Evolutionary conservation across 1,284 basidiomycete species (phyloP).

Genomic region (Irpex sp.): DNA sequence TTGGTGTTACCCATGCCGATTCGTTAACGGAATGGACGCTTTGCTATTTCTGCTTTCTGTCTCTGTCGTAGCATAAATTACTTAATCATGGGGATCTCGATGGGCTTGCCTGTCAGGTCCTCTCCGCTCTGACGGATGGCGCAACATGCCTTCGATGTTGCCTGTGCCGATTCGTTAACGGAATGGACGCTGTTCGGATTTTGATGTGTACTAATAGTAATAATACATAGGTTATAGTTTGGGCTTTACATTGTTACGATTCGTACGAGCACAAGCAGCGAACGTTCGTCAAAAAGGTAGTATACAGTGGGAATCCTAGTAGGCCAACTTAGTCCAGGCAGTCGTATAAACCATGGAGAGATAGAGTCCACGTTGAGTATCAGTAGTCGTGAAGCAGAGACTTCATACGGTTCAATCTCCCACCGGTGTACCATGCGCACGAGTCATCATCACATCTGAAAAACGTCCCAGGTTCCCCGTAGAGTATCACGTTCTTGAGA

Average conservation of each 20-base stretch:
- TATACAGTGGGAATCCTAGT: no score
- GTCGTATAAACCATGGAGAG: background rate
- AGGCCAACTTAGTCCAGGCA: background rate
- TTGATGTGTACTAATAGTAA: background rate
- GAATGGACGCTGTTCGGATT: background rate
- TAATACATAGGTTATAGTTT: no score
- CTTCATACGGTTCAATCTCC: background rate
- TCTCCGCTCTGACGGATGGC: background rate
- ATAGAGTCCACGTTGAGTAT: background rate
- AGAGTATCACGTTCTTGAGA: background rate
- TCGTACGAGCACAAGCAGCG: no score
- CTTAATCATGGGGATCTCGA: background rate
- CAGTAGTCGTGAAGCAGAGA: background rate
- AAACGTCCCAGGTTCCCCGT: background rate
- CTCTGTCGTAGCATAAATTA: background rate
- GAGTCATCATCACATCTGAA: background rate
- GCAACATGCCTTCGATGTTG: background rate
- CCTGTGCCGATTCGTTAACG: background rate
- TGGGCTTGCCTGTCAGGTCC: background rate
- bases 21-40: background rate
- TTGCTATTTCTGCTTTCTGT: background rate
- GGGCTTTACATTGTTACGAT: no score
- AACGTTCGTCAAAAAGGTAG: no score
- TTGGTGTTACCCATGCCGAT: background rate
- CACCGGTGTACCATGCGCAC: background rate